Evolutionary conservation across 352 stramenopile genomes (phyloP), one percentile per base, ranked within the genome.

Genomic region (Phytophthora europaea): DNA sequence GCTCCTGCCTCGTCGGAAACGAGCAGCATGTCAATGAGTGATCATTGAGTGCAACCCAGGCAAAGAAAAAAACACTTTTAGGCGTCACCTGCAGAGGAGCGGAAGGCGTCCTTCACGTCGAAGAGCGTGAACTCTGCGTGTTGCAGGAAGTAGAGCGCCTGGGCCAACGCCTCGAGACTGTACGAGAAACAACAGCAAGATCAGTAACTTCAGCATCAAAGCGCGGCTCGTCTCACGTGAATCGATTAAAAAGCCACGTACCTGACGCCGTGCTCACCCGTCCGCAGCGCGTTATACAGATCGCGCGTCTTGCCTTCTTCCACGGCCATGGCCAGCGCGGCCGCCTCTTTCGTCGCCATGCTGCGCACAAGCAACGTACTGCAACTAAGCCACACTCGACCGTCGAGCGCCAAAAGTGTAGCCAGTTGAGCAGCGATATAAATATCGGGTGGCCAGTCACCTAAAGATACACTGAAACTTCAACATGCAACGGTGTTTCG

Each of bases 111-210:
- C 51, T 88, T 90, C 9, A 79, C 78, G 45, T 94, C 87, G 15
- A 93, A 88, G 10, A 94, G 60, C 23, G 75, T 93, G 43, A 94
- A 94, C 22, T 67, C 56, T 9, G 70, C 63, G 47, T 90, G 81
- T 73, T 94, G 87, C 38, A 89, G 62, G 55, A 91, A 94, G 72
- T 94, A 94, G 15, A 93, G 40, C 31, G 75, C 51, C 43, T 70
- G 61, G 15, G 79, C 67, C 65, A 92, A 54, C 8, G 72, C 38
- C 59, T 92, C 85, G 13, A 88, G 79, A 53, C 75, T 82, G 62
- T 12, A 36, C n/a, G 16, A 22, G 9, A 47, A 31, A 20, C 40
- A 48, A 9, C 20, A 62, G 31, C 43, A 51, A 52, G 7, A 33
- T 0, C 20, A 54, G 52, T 6, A 62, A 18, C 18, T 47, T 68